Percentiles rank a stretch among this genome's conserved stretches.
These are phyloP conservation scores for Colletotrichum nymphaeae DNA, from an alignment of 2,329 filamentous ascomycete species.

Conservation along the genomic window DNA sequence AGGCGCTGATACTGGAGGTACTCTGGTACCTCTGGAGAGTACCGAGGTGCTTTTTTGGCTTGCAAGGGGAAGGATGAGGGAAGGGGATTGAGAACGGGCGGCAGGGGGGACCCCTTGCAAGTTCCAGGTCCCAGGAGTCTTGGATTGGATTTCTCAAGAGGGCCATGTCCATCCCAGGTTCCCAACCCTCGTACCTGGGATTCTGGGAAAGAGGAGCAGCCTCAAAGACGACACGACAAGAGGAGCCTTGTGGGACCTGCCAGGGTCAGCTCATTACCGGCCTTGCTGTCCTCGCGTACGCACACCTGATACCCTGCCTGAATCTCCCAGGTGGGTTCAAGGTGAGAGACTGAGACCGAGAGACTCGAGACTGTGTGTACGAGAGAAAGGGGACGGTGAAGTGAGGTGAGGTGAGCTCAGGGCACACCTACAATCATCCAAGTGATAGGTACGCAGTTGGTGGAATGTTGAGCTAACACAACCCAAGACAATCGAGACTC, in stretches of 20 bases:
- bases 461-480: not conserved
- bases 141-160: not conserved
- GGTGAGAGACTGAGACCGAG: not conserved
- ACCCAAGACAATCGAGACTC: not conserved
- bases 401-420: not conserved
- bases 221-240: not conserved
- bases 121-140: conserved; percentile 10
- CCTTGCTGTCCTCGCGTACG: not conserved
- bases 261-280: not conserved
- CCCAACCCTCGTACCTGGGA: not conserved
- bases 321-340: conserved; percentile 10
- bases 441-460: not conserved
- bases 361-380: too few species aligned
- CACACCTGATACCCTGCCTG: conserved; percentile 27
- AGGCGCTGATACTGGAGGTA: not conserved
- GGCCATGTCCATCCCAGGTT: not conserved
- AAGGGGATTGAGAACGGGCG: not conserved
- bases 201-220: not conserved
- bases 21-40: not conserved
- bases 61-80: not conserved
- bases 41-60: not conserved
- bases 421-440: not conserved
- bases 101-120: conserved; percentile 12
- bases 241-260: not conserved
- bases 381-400: not conserved